Evolutionary conservation across 768 basidiomycete genomes (phyloP), one percentile per base, ranked within the genome.

Genomic region (Kwoniella heveanensis): DNA sequence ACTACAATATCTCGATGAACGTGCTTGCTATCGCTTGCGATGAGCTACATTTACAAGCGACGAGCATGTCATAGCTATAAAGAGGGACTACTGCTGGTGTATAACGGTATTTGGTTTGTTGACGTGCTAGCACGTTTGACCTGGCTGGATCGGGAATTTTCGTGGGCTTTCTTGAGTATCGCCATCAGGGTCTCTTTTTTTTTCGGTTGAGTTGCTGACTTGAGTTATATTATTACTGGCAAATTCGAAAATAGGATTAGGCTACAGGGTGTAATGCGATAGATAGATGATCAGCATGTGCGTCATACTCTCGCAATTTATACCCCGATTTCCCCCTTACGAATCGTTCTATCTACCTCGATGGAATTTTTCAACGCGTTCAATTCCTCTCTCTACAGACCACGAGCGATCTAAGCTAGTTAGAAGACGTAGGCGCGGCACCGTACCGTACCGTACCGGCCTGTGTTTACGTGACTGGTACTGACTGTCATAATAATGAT

Each of bases 21-120:
- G 32, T 36, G 32, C 32, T 36, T n/a, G n/a, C n/a, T n/a, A n/a
- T n/a, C n/a, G n/a, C n/a, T n/a, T n/a, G n/a, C n/a, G n/a, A n/a
- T n/a, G n/a, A n/a, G n/a, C n/a, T n/a, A n/a, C n/a, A n/a, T n/a
- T n/a, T n/a, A n/a, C n/a, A n/a, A n/a, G n/a, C n/a, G n/a, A n/a
- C n/a, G n/a, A n/a, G n/a, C n/a, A n/a, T n/a, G n/a, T n/a, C n/a
- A n/a, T n/a, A n/a, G n/a, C n/a, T n/a, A n/a, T n/a, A n/a, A n/a
- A n/a, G n/a, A n/a, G n/a, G n/a, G n/a, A n/a, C n/a, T n/a, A n/a
- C n/a, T n/a, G n/a, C n/a, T n/a, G n/a, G n/a, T n/a, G n/a, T n/a
- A n/a, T n/a, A n/a, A 17, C 39, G 39, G 39, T 44, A 44, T 44
- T 44, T 44, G 39, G 39, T 44, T 44, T 44, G 39, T 44, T 44